These are phyloP conservation scores for Cercophora sp. DNA, from an alignment of 495 filamentous ascomycete species.

Conservation along the genomic window DNA sequence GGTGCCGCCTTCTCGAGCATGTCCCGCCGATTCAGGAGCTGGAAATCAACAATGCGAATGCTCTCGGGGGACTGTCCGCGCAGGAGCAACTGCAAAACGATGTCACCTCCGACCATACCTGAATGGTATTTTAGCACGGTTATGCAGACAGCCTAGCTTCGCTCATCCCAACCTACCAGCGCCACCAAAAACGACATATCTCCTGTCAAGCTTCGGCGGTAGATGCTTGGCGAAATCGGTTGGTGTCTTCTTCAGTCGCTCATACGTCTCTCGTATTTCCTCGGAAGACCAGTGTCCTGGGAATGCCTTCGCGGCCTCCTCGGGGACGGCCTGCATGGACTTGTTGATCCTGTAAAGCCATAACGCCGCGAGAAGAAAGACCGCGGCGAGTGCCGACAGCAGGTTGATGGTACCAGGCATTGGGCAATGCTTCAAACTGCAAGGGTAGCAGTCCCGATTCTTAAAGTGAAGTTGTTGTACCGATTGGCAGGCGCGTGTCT, in stretches of 20 bases:
- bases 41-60: constrained; percentile 54
- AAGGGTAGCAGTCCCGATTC: too few relatives aligned
- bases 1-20: constrained; percentile 33
- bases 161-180: constrained; percentile 45
- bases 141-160: too few relatives aligned
- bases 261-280: constrained; percentile 46
- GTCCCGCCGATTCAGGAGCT: constrained; percentile 37
- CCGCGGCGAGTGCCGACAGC: constrained; percentile 1
- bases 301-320: constrained; percentile 36
- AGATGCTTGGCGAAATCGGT: constrained; percentile 46
- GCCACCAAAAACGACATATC: constrained; percentile 57
- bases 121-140: background rate
- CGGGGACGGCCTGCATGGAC: constrained; percentile 46
- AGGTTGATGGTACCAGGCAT: too few relatives aligned
- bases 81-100: constrained; percentile 51
- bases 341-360: constrained; percentile 52
- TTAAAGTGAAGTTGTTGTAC: too few relatives aligned
- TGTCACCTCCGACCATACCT: constrained; percentile 56
- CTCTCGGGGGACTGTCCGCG: constrained; percentile 50
- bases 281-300: constrained; percentile 52
- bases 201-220: constrained; percentile 50
- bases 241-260: constrained; percentile 41
- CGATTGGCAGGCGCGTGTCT: too few relatives aligned
- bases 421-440: too few relatives aligned
- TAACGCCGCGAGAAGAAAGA: constrained; percentile 28